phyloP scores from a whole-genome alignment of 2,329 filamentous ascomycete species.

The Diaporthe vaccinii region DNA sequence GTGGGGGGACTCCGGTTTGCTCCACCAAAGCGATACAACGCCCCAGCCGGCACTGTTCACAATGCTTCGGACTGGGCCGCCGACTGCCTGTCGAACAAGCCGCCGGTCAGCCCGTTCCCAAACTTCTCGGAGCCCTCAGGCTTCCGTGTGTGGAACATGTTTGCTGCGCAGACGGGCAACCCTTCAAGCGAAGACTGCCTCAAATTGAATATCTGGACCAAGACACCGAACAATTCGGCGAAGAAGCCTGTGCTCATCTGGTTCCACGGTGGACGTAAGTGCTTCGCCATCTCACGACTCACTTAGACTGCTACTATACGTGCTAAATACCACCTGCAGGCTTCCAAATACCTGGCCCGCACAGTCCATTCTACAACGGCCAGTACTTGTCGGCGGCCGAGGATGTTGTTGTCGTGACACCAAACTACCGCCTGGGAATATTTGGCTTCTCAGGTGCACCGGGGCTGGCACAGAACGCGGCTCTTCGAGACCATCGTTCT shows the following conservation, averaged over 20 bases:
- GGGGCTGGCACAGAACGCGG: conserved; percentile 26
- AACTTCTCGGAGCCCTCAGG: conserved; percentile 20
- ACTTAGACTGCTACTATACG: background rate
- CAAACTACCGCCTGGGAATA: conserved; percentile 32
- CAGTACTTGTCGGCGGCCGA: conserved; percentile 24
- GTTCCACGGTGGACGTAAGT: conserved; percentile 28
- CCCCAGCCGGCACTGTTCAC: conserved; percentile 23
- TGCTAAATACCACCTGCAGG: background rate
- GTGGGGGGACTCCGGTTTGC: conserved; percentile 9
- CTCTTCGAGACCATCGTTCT: conserved; percentile 31
- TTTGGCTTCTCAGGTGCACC: conserved; percentile 35
- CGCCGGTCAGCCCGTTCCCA: conserved; percentile 25
- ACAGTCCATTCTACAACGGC: conserved; percentile 26
- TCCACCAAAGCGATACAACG: conserved; percentile 26
- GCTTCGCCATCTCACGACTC: background rate
- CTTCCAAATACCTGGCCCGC: conserved; percentile 23
- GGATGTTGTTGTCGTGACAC: conserved; percentile 45
- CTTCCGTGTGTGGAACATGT: conserved; percentile 26
- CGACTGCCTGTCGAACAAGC: conserved; percentile 21
- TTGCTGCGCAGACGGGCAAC: conserved; percentile 24
- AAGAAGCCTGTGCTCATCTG: conserved; percentile 57
- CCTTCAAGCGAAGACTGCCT: conserved; percentile 52
- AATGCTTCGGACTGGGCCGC: conserved; percentile 8
- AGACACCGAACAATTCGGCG: conserved; percentile 47
- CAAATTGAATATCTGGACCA: conserved; percentile 55